Base-by-base conservation (phyloP, 1,284 basidiomycete species). In the Marasmius fiardii region DNA sequence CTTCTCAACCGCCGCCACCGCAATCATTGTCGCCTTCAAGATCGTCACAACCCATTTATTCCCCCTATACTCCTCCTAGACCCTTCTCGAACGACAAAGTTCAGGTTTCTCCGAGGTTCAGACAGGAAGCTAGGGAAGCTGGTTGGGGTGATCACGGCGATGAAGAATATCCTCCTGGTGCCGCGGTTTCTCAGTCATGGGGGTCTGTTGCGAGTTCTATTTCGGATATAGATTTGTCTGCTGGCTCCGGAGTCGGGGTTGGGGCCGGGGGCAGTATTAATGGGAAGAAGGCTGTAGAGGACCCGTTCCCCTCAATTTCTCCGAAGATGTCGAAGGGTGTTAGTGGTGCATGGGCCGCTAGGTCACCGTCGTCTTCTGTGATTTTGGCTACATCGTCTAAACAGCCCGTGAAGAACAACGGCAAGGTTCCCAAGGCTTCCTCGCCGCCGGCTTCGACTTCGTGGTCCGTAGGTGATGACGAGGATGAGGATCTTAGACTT, bases 91-190 rank as follows among this genome's bases (percentile, higher is more conserved):
- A 74, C 58, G 63, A 65, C 33, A 79, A 77, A 60, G 66, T 78
- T 1, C 75, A 75, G 37, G 66, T 78, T 1, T 71, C 69, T 0
- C 67, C 69, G 58, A 72, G 61, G 33, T 66, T 47, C 62, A 57
- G 61, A 26, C 62, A 67, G 0, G 76, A 82, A 59, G 71, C 77
- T 0, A 71, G 68, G 65, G 75, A 79, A 62, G 77, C 77, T 1
- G 74, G 71, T 2, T 59, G 60, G 45, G 68, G 26, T 43, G 48
- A 33, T 53, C 6, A 55, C 56, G 37, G 21, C 41, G 23, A 8
- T 14, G 14, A 31, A 31, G 28, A 31, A 31, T 31, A 4, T 31
- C 28, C 5, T 4, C 10, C 28, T 10, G 28, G 4, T 31, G 28
- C 18, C 12, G 3, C 12, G 3, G 35, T 51, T 8, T 33, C 31